Evolutionary conservation across 1,139 yeast genomes (phyloP).

Genomic region (Nematodospora anomalae): DNA sequence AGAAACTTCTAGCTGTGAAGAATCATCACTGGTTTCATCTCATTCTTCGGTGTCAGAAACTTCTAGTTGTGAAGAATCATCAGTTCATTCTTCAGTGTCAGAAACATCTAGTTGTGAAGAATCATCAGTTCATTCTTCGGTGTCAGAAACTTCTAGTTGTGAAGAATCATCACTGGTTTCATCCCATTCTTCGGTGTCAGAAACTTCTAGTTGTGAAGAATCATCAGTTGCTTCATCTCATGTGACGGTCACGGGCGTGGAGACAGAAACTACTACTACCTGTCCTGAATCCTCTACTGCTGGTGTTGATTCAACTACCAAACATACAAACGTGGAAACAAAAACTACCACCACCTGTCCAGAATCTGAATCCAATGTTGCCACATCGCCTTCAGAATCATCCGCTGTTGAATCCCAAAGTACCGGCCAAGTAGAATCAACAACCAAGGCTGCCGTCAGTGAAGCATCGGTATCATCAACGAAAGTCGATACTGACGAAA

Average conservation of each 20-base stretch:
- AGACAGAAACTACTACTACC: conserved; percentile 4
- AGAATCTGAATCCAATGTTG: neutral
- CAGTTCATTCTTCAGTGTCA: conserved; percentile 1
- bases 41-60: neutral
- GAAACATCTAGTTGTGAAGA: neutral
- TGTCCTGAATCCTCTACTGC: conserved; percentile 8
- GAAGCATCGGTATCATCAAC: neutral
- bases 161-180: conserved; percentile 3
- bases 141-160: no score
- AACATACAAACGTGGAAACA: conserved; percentile 1
- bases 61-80: conserved; percentile 1
- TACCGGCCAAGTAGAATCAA: neutral
- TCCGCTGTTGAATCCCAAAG: neutral
- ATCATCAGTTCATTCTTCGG: neutral
- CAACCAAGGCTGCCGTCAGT: neutral
- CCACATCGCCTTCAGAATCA: neutral
- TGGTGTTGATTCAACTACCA: conserved; percentile 3
- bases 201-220: neutral
- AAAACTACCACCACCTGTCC: conserved; percentile 3
- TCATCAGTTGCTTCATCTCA: conserved; percentile 7
- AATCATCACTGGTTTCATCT: neutral
- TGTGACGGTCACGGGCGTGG: conserved; percentile 3
- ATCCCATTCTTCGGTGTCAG: neutral
- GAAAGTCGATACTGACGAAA: neutral
- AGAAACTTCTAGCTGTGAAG: neutral